phyloP scores from a whole-genome alignment of 192 early-diverging fungal genomes.

The Coemansia sp. region DNA sequence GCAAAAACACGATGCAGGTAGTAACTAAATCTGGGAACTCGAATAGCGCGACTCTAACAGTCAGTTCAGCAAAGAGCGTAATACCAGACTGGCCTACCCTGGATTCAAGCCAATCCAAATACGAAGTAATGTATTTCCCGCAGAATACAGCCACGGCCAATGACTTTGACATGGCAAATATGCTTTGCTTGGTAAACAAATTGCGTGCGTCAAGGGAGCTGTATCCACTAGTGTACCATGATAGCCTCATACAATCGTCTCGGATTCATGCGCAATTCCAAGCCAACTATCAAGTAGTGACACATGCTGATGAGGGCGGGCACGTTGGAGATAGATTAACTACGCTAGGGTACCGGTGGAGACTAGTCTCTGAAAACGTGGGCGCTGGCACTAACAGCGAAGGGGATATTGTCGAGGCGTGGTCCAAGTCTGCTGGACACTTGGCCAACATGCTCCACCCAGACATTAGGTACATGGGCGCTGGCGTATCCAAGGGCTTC shows the following conservation, averaged over 20 bases:
- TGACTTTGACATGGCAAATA: constrained; percentile 25
- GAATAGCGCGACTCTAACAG: neutral
- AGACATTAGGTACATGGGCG: constrained; percentile 32
- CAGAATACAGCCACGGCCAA: constrained; percentile 13
- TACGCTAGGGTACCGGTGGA: constrained; percentile 20
- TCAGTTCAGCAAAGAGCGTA: neutral
- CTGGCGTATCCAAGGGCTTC: constrained; percentile 33
- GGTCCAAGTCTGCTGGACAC: constrained; percentile 33
- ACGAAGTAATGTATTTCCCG: constrained; percentile 22
- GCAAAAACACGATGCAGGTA: neutral
- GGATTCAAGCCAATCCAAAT: constrained; percentile 4
- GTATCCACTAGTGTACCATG: constrained; percentile 23
- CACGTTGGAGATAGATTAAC: constrained; percentile 36
- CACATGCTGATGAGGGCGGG: constrained; percentile 32
- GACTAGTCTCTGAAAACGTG: constrained; percentile 38
- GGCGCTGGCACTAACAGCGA: constrained; percentile 35
- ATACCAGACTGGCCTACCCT: constrained; percentile 2
- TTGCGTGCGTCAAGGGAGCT: constrained; percentile 12
- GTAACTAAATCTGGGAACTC: neutral
- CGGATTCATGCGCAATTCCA: constrained; percentile 32
- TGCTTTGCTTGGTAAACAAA: constrained; percentile 43
- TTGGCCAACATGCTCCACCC: constrained; percentile 41
- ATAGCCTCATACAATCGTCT: constrained; percentile 19
- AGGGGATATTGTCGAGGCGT: constrained; percentile 26
- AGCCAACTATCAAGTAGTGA: constrained; percentile 21